A percentile compares a stretch with the other conserved stretches of the same genome.
These are phyloP conservation scores for Chlorella sp. DNA, from an alignment of 139 green algal species.

Conservation along the genomic window DNA sequence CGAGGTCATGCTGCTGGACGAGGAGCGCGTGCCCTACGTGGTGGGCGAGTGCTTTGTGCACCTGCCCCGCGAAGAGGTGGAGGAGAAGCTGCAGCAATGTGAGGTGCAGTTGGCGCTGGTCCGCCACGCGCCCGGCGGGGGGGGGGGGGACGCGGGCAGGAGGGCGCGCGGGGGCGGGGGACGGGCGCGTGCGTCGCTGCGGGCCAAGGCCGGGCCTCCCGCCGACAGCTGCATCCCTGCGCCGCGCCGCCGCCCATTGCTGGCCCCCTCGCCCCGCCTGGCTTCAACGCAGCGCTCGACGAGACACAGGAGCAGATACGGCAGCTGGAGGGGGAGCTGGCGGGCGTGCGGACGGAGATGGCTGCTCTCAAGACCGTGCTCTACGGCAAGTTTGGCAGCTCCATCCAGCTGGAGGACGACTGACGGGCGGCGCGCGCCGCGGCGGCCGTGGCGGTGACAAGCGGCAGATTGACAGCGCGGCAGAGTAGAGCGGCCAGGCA, in stretches of 20 bases:
- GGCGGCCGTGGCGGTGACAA: too few relatives aligned
- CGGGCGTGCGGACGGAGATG: conserved; percentile 52
- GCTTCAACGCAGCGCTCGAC: conserved; percentile 28
- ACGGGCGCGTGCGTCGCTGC: too few relatives aligned
- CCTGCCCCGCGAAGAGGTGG: conserved; percentile 51
- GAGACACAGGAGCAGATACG: conserved; percentile 28
- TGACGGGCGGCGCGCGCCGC: too few relatives aligned
- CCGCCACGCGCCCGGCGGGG: too few relatives aligned
- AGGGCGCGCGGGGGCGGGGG: too few relatives aligned
- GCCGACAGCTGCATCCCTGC: neutral
- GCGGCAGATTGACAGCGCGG: too few relatives aligned
- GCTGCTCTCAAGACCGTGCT: conserved; percentile 64
- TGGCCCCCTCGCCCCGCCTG: neutral
- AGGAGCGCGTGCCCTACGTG: conserved; percentile 63
- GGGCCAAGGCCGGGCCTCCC: neutral
- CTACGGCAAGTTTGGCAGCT: conserved; percentile 80
- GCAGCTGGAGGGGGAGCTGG: conserved; percentile 50
- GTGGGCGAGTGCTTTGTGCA: conserved; percentile 73
- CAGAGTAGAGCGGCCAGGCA: too few relatives aligned
- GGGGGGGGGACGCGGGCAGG: too few relatives aligned
- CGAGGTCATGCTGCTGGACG: conserved; percentile 82
- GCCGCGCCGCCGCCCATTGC: neutral
- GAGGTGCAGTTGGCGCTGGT: neutral
- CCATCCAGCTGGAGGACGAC: conserved; percentile 84
- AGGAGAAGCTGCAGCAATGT: conserved; percentile 58